A percentile compares a stretch with the other conserved stretches of the same genome.
Conservation (phyloP, 768 basidiomycete species). For the Hygrocybe coccinea region DNA sequence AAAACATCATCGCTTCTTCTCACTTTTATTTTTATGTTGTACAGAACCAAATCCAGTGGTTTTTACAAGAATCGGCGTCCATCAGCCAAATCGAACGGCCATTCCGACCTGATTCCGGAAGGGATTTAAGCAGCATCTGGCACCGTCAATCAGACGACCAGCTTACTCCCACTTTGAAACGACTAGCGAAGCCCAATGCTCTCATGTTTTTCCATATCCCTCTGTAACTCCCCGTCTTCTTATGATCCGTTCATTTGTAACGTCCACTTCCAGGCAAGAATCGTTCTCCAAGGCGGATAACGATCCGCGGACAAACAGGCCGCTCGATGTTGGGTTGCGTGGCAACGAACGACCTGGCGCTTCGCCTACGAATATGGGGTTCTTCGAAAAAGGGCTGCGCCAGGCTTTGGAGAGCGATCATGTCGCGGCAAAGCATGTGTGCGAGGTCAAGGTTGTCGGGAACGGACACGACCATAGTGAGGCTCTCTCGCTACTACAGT, state of each 20-base stretch:
- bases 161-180: conserved; percentile 47
- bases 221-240: conserved; percentile 45
- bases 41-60: conserved; percentile 86
- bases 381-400: conserved; percentile 79
- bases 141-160: conserved; percentile 52
- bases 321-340: conserved; percentile 65
- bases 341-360: conserved; percentile 56
- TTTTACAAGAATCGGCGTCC: conserved; percentile 68
- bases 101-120: conserved; percentile 69
- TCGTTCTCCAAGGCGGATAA: conserved; percentile 67
- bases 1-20: neutral
- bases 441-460: conserved; percentile 81
- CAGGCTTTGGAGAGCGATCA: conserved; percentile 69
- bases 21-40: neutral
- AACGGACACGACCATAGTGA: conserved; percentile 89
- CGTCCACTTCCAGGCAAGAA: conserved; percentile 50
- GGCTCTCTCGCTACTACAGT: conserved; percentile 18
- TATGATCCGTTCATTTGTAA: neutral
- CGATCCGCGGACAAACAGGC: conserved; percentile 52
- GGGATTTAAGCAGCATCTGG: conserved; percentile 68
- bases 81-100: conserved; percentile 77
- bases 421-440: conserved; percentile 39
- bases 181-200: conserved; percentile 88
- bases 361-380: conserved; percentile 69
- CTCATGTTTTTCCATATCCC: conserved; percentile 99